Conservation (phyloP, 108 stramenopile species). For the Asterionellopsis glacialis region DNA sequence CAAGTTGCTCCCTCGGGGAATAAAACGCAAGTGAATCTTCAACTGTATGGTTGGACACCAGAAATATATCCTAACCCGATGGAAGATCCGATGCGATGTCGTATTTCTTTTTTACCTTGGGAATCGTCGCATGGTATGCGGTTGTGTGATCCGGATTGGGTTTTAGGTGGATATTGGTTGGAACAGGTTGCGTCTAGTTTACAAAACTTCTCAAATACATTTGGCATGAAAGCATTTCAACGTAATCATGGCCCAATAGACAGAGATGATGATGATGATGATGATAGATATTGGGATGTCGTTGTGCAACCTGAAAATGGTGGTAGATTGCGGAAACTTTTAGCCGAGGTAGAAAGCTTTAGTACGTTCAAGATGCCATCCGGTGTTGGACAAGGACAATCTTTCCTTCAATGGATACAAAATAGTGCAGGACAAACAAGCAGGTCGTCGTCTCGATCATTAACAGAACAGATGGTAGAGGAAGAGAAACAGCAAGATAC, state of each 20-base stretch:
- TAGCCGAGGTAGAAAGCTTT: neutral
- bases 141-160: conserved; percentile 64
- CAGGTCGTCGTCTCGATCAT: neutral
- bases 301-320: neutral
- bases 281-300: neutral
- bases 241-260: too few relatives aligned
- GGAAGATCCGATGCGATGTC: conserved; percentile 32
- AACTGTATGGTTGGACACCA: conserved; percentile 50
- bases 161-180: conserved; percentile 39
- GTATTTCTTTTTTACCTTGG: conserved; percentile 32
- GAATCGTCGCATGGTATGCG: conserved; percentile 4
- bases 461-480: neutral
- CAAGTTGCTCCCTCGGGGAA: too few relatives aligned
- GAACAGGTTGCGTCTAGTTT: conserved; percentile 34
- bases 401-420: neutral
- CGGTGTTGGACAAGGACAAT: neutral
- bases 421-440: too few relatives aligned
- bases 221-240: conserved; percentile 1
- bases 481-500: neutral
- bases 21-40: conserved; percentile 12
- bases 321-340: too few relatives aligned
- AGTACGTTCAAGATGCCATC: neutral
- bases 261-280: neutral
- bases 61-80: conserved; percentile 39
- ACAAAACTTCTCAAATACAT: conserved; percentile 30